These are phyloP conservation scores for Argentina anserina DNA, from an alignment of 306 rosid species.

Conservation along the genomic window DNA sequence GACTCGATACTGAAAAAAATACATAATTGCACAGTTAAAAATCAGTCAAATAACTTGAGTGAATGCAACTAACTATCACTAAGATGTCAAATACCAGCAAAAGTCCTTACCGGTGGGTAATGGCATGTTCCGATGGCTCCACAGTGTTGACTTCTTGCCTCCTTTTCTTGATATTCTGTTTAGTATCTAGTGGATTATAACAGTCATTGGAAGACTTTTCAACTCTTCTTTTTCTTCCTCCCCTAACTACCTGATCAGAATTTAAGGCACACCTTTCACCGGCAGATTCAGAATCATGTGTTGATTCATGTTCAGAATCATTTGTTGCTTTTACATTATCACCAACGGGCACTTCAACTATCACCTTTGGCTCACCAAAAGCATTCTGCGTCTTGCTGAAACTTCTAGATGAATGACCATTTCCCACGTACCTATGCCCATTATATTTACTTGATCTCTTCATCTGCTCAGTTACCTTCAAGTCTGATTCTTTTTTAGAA, in stretches of 20 bases:
- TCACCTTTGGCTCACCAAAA: slow-evolving; percentile 73
- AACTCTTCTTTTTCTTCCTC: slow-evolving; percentile 66
- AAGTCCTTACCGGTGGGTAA: slow-evolving; percentile 42
- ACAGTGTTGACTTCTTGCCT: slow-evolving; percentile 41
- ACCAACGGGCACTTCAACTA: slow-evolving; percentile 74
- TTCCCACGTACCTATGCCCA: slow-evolving; percentile 26
- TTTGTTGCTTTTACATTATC: slow-evolving; percentile 27
- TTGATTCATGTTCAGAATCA: slow-evolving; percentile 30
- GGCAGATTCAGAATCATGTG: slow-evolving; percentile 27
- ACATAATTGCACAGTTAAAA: background rate
- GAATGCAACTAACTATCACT: background rate
- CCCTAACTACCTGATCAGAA: slow-evolving; percentile 31
- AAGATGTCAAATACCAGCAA: background rate
- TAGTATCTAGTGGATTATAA: slow-evolving; percentile 34
- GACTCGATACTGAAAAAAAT: slow-evolving; percentile 49
- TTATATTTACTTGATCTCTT: slow-evolving; percentile 19
- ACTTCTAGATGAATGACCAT: slow-evolving; percentile 32
- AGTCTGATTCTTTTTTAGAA: slow-evolving; percentile 29
- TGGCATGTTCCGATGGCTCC: slow-evolving; percentile 28
- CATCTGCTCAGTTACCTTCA: slow-evolving; percentile 15
- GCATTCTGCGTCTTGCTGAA: slow-evolving; percentile 39
- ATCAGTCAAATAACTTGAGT: slow-evolving; percentile 2
- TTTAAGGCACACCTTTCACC: slow-evolving; percentile 33
- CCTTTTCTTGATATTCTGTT: slow-evolving; percentile 50
- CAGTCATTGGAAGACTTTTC: slow-evolving; percentile 23